Base-by-base conservation (phyloP, 805 yeast genomes). In the Helenozyma baotianmanensis region DNA sequence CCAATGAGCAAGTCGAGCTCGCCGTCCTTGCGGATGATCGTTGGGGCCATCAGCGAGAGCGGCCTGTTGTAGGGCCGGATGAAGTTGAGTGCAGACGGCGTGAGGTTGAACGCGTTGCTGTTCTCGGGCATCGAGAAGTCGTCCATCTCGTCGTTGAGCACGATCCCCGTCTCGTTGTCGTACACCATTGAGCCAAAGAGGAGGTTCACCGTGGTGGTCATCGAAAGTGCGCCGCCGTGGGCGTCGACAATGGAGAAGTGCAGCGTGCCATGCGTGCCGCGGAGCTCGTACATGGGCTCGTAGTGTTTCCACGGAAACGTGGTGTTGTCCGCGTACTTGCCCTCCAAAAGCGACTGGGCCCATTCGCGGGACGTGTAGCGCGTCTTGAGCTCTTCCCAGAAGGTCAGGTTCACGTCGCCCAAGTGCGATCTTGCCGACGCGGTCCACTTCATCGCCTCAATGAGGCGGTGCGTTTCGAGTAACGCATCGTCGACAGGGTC, bases 361-460 rank as follows among this genome's bases (percentile, higher is more conserved):
- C 94, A 90, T 19, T 73, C 67, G 1, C 54, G 45, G 6, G 71
- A 56, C 10, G 75, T 50, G 27, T 78, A 72, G 30, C 72, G 64
- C 0, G 54, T 39, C 18, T 78, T 68, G 14, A 56, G 36, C 7
- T 42, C 42, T 9, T 31, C 25, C 30, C 35, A 35, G 36, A 39
- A 44, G 58, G 78, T 33, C 43, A 53, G 15, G 22, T 39, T 51
- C 12, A 63, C 47, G 49, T 87, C 96, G 0, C 97, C 97, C 16
- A 90, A 68, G 45, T 86, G 74, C n/a, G 89, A 77, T 42, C 97
- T 70, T 0, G 82, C 90, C 9, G 90, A 72, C 0, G 89, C 85
- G 74, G 87, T 73, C 96, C 96, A 90, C 58, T 90, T 90, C 95
- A 90, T 86, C 3, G 83, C 63, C 58, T 90, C 98, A 9, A 87